Evolutionary conservation across 2,329 filamentous ascomycete genomes (phyloP).

Genomic region (Venturia carpophila): DNA sequence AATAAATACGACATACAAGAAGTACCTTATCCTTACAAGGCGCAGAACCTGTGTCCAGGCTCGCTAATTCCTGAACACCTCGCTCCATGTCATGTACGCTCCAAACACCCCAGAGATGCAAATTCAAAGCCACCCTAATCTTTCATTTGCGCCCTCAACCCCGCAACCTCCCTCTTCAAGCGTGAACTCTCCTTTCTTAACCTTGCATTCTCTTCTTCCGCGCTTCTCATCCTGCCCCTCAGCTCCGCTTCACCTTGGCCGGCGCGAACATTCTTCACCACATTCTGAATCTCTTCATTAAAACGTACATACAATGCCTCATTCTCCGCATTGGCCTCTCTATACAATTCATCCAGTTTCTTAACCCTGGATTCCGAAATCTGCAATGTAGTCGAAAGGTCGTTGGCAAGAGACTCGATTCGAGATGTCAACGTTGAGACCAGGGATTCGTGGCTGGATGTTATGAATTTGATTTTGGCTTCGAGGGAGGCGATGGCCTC

Average conservation of each 20-base stretch:
- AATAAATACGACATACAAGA: constrained; percentile 6
- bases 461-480: constrained; percentile 43
- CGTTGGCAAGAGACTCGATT: constrained; percentile 57
- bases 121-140: not conserved
- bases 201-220: constrained; percentile 66
- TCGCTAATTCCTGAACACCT: not conserved
- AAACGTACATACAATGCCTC: constrained; percentile 87
- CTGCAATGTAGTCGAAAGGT: constrained; percentile 63
- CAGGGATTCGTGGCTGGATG: constrained; percentile 55
- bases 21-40: not conserved
- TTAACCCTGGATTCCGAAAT: constrained; percentile 71
- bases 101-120: not conserved
- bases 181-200: constrained; percentile 80
- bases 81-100: not conserved
- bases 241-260: constrained; percentile 75
- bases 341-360: constrained; percentile 80
- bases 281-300: constrained; percentile 80
- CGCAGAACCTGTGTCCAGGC: not conserved
- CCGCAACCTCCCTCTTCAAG: constrained; percentile 73
- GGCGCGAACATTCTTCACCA: constrained; percentile 65
- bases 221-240: constrained; percentile 60
- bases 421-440: constrained; percentile 53
- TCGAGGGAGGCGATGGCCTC: constrained; percentile 23
- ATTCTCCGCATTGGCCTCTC: constrained; percentile 82
- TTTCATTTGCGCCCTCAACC: constrained; percentile 45